phyloP scores from a whole-genome alignment of 2,329 filamentous ascomycete genomes.

The Aspergillus sp. region DNA sequence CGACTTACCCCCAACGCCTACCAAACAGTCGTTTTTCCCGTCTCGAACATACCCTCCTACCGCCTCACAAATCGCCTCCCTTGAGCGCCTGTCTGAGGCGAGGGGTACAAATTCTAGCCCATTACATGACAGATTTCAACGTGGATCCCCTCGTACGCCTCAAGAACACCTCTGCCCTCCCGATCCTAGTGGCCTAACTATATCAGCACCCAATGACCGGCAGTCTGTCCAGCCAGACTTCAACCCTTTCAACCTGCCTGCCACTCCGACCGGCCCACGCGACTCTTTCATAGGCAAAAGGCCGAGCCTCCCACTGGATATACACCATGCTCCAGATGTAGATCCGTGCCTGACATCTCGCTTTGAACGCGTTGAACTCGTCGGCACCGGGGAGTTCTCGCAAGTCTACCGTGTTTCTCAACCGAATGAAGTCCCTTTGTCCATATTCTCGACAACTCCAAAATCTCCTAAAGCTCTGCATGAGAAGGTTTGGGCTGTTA shows the following conservation, averaged over 20 bases:
- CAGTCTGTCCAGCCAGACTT: constrained; percentile 41
- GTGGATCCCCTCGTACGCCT: constrained; percentile 72
- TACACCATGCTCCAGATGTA: constrained; percentile 68
- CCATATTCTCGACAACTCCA: constrained; percentile 46
- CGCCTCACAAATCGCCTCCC: constrained; percentile 32
- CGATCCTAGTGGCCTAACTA: constrained; percentile 80
- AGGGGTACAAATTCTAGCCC: constrained; percentile 53
- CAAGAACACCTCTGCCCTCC: constrained; percentile 71
- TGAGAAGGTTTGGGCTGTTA: constrained; percentile 79
- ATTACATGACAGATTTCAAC: constrained; percentile 54
- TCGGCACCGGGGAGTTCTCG: constrained; percentile 91
- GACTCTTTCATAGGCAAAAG: constrained; percentile 60
- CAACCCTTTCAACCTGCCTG: constrained; percentile 59
- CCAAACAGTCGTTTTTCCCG: constrained; percentile 58
- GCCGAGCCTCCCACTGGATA: constrained; percentile 68
- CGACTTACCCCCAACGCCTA: constrained; percentile 90
- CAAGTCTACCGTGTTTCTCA: constrained; percentile 78
- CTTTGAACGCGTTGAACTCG: constrained; percentile 77
- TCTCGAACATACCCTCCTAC: constrained; percentile 36
- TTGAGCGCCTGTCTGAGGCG: constrained; percentile 35
- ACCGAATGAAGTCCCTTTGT: constrained; percentile 36
- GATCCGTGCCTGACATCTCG: constrained; percentile 72
- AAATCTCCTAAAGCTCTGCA: constrained; percentile 56
- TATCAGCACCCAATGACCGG: constrained; percentile 62
- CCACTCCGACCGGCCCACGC: constrained; percentile 73